Percentiles rank a stretch among this genome's conserved stretches.
These are phyloP conservation scores for Diaporthe batatas DNA, from an alignment of 2,329 filamentous ascomycete species.

Conservation along the genomic window DNA sequence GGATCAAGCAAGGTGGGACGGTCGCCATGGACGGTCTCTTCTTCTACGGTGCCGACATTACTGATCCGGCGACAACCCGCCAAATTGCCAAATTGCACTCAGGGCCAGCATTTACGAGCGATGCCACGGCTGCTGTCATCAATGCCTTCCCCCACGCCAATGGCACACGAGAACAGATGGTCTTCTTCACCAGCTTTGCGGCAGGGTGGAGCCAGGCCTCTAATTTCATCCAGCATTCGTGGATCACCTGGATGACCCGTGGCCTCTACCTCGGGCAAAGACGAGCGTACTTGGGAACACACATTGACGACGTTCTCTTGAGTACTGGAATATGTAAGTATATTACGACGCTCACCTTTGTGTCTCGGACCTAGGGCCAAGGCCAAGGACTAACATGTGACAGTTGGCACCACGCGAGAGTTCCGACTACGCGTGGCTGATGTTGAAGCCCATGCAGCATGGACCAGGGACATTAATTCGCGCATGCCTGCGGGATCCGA, in stretches of 20 bases:
- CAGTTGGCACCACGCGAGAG: neutral
- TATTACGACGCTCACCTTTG: fast-evolving
- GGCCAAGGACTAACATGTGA: neutral
- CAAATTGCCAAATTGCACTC: constrained; percentile 3
- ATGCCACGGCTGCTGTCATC: constrained; percentile 18
- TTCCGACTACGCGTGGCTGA: constrained; percentile 17
- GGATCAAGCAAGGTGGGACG: neutral
- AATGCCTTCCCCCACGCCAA: neutral
- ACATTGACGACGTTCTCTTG: constrained; percentile 15
- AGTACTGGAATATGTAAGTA: neutral
- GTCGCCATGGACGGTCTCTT: constrained; percentile 18
- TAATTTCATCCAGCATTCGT: constrained; percentile 18
- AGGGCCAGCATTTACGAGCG: constrained; percentile 11
- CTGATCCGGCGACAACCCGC: neutral
- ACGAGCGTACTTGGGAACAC: constrained; percentile 18
- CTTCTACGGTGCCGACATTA: constrained; percentile 15
- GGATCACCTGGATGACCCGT: constrained; percentile 19
- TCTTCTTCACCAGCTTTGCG: constrained; percentile 21
- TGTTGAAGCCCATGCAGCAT: constrained; percentile 4
- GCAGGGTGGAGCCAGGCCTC: constrained; percentile 2
- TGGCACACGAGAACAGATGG: constrained; percentile 12
- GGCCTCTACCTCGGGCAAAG: constrained; percentile 8
- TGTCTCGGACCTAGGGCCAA: no score
- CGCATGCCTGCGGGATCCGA: constrained; percentile 22
- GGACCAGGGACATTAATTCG: constrained; percentile 10